Conservation (phyloP, 169 alveolate genomes). For the Ichthyophthirius multifiliis region DNA sequence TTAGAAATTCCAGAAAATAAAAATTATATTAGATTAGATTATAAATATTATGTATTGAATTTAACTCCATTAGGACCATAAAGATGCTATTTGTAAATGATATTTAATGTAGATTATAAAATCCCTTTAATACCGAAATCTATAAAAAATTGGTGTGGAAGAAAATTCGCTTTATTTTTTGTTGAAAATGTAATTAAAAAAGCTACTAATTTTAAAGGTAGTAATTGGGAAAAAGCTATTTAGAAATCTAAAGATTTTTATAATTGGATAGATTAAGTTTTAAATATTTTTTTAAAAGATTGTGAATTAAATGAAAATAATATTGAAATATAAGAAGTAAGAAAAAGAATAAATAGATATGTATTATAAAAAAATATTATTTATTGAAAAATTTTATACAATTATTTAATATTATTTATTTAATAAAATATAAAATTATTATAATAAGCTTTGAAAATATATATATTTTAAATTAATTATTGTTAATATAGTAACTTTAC, state of each 20-base stretch:
- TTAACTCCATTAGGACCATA: background rate
- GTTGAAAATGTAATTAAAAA: background rate
- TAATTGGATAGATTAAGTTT: background rate
- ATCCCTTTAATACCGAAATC: background rate
- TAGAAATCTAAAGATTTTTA: background rate
- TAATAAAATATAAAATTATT: too few species aligned
- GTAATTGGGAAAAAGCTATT: conserved; percentile 12
- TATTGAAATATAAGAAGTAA: background rate
- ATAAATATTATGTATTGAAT: background rate
- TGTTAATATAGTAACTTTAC: too few species aligned
- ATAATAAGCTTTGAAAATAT: too few species aligned
- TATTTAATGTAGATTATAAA: background rate
- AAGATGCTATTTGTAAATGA: background rate
- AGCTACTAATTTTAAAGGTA: background rate
- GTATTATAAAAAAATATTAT: conserved; percentile 41
- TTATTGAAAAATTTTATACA: too few species aligned
- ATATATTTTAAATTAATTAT: too few species aligned
- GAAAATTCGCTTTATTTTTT: background rate
- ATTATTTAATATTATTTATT: too few species aligned
- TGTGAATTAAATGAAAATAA: background rate
- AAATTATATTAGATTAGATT: background rate
- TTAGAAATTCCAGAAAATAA: background rate
- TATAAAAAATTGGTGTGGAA: background rate
- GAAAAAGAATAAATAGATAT: background rate
- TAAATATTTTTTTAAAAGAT: background rate